Percentiles rank a stretch among this genome's conserved stretches.
These are phyloP conservation scores for Luffa aegyptiaca DNA, from an alignment of 306 rosid genomes.

Conservation along the genomic window DNA sequence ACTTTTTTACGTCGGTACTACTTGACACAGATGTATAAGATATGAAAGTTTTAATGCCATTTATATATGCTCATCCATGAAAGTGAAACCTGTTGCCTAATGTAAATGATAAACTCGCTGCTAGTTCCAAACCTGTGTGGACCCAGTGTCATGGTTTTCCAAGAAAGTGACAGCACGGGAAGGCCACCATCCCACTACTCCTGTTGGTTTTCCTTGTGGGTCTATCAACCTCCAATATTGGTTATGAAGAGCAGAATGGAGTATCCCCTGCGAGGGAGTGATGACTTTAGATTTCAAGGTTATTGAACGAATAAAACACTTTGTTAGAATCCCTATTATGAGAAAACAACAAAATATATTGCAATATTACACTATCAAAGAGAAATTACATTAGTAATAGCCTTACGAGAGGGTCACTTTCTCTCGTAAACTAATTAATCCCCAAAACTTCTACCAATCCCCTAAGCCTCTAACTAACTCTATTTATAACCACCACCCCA, in stretches of 20 bases:
- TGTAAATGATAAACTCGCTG: not conserved
- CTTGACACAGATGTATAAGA: not conserved
- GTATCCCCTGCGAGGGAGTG: conserved; percentile 45
- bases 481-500: too few relatives aligned
- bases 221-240: conserved; percentile 75
- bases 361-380: not conserved
- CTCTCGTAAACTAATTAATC: not conserved
- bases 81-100: not conserved
- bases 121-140: conserved; percentile 54
- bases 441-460: too few relatives aligned
- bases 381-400: not conserved
- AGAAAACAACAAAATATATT: not conserved
- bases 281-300: not conserved
- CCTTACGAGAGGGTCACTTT: not conserved
- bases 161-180: conserved; percentile 81
- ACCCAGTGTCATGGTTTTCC: conserved; percentile 83
- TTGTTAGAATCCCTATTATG: not conserved
- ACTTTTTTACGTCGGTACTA: not conserved
- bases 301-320: not conserved
- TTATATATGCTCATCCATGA: not conserved
- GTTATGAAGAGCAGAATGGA: conserved; percentile 60
- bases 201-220: conserved; percentile 72
- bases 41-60: not conserved
- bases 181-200: conserved; percentile 91
- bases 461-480: too few relatives aligned